These are phyloP conservation scores for Mycena belliarum DNA, from an alignment of 768 basidiomycete species.

Conservation along the genomic window DNA sequence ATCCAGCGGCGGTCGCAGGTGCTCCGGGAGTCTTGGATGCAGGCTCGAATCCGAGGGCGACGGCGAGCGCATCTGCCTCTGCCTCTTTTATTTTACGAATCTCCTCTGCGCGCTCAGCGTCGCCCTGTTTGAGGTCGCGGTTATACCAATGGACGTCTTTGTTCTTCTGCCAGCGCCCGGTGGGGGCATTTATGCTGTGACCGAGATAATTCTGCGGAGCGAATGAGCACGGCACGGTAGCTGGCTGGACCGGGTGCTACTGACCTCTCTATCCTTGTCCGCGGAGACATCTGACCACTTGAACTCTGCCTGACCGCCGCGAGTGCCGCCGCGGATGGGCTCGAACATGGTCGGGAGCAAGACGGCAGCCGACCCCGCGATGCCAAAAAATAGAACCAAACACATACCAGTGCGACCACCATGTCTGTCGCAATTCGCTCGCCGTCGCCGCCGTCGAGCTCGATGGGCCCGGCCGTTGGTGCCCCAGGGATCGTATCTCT, in stretches of 20 bases:
- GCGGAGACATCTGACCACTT: constrained; percentile 90
- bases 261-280: constrained; percentile 90
- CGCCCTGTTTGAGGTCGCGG: constrained; percentile 52
- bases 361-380: background rate
- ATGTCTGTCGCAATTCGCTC: constrained; percentile 22
- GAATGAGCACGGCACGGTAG: background rate
- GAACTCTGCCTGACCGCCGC: constrained; percentile 90
- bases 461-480: constrained; percentile 15
- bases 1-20: constrained; percentile 20
- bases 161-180: constrained; percentile 96
- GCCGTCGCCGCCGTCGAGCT: constrained; percentile 25
- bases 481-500: constrained; percentile 13
- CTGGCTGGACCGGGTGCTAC: background rate
- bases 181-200: constrained; percentile 92
- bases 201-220: constrained; percentile 83
- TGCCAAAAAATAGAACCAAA: background rate
- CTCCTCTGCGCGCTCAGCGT: constrained; percentile 65
- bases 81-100: constrained; percentile 81
- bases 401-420: background rate
- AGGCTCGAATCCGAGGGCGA: constrained; percentile 79
- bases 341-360: constrained; percentile 62
- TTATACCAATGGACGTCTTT: constrained; percentile 96
- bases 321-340: constrained; percentile 84
- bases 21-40: constrained; percentile 41
- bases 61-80: constrained; percentile 84